phyloP scores from a whole-genome alignment of 805 yeast species.

The Ogataea philodendri region DNA sequence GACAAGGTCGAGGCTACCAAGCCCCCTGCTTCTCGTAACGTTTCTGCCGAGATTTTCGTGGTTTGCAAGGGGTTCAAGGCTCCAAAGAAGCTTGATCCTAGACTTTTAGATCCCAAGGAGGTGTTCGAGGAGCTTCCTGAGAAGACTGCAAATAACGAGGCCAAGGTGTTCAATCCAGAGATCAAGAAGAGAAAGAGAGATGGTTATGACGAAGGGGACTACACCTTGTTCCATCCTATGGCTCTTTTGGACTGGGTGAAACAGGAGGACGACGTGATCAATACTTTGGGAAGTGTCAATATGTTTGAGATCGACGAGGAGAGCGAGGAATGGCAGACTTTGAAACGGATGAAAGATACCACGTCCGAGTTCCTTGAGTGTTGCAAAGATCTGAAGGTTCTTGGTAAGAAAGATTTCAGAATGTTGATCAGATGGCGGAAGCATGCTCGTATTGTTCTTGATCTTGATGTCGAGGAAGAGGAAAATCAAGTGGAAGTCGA shows the following conservation, averaged over 20 bases:
- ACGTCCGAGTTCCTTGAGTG: slow-evolving; percentile 78
- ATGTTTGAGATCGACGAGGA: slow-evolving; percentile 59
- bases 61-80: slow-evolving; percentile 96
- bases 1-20: slow-evolving; percentile 98
- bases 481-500: slow-evolving; percentile 51
- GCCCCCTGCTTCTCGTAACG: slow-evolving; percentile 98
- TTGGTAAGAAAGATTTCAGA: slow-evolving; percentile 93
- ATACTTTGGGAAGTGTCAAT: slow-evolving; percentile 70
- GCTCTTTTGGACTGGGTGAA: slow-evolving; percentile 79
- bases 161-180: slow-evolving; percentile 93
- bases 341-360: slow-evolving; percentile 72
- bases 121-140: slow-evolving; percentile 90
- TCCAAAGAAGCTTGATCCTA: slow-evolving; percentile 91
- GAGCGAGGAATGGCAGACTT: slow-evolving; percentile 68
- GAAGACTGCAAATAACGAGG: slow-evolving; percentile 76
- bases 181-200: slow-evolving; percentile 85
- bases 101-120: slow-evolving; percentile 84
- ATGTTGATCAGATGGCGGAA: slow-evolving; percentile 83
- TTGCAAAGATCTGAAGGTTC: slow-evolving; percentile 85
- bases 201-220: slow-evolving; percentile 96
- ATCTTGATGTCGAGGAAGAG: slow-evolving; percentile 56
- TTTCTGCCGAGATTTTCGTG: slow-evolving; percentile 97
- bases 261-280: slow-evolving; percentile 74
- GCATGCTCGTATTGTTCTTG: slow-evolving; percentile 75
- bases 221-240: slow-evolving; percentile 64